A percentile compares a stretch with the other conserved stretches of the same genome.
phyloP scores from a whole-genome alignment of 331 rosid species.

The Rhamnella rubrinervis region DNA sequence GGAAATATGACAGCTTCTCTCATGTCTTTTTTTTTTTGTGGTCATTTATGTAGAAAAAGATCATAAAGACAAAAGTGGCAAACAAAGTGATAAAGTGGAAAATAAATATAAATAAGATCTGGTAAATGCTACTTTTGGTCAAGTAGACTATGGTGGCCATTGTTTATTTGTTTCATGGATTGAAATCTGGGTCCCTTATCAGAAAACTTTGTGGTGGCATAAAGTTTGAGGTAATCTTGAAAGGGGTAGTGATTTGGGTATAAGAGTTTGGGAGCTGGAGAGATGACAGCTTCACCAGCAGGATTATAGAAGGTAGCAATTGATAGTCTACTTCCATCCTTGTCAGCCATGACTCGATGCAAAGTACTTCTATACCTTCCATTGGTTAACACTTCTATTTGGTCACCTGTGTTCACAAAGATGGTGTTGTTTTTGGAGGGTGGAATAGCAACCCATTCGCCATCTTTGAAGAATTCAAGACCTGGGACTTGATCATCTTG shows the following conservation, averaged over 20 bases:
- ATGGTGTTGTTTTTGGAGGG: conserved; percentile 67
- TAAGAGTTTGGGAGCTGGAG: conserved; percentile 52
- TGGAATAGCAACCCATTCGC: conserved; percentile 61
- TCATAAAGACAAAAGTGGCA: neutral
- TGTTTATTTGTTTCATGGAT: conserved; percentile 44
- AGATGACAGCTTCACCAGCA: conserved; percentile 53
- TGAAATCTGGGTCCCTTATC: conserved; percentile 59
- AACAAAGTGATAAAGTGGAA: neutral
- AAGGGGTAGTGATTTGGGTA: conserved; percentile 51
- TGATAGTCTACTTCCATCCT: conserved; percentile 57
- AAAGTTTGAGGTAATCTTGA: conserved; percentile 63
- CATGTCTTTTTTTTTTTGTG: neutral
- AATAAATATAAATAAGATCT: neutral
- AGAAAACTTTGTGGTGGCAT: conserved; percentile 57
- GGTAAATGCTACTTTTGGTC: conserved; percentile 15
- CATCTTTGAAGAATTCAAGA: conserved; percentile 59
- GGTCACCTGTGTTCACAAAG: conserved; percentile 76
- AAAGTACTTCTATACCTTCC: conserved; percentile 53
- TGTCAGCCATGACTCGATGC: conserved; percentile 73
- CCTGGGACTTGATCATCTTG: conserved; percentile 77
- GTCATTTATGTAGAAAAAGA: conserved; percentile 9
- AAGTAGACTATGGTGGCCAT: conserved; percentile 20
- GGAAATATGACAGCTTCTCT: neutral
- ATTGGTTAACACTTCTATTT: conserved; percentile 58
- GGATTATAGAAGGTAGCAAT: conserved; percentile 79